Conservation (phyloP, 2,329 filamentous ascomycete genomes). For the Trichoderma aggressivum region DNA sequence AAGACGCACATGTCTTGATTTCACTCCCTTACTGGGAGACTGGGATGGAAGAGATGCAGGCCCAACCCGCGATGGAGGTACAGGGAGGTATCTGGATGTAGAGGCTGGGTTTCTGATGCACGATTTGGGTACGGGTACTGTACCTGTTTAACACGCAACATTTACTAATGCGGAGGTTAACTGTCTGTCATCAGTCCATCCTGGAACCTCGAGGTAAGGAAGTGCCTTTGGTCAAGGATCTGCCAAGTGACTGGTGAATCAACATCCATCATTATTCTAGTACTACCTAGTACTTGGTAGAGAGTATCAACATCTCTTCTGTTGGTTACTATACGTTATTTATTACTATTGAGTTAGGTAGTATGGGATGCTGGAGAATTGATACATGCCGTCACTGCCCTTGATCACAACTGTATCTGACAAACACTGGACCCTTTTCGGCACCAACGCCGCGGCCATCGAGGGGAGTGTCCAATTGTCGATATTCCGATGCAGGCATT, state of each 20-base stretch:
- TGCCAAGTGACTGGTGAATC: too few species aligned
- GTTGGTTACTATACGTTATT: not conserved
- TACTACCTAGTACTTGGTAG: not conserved
- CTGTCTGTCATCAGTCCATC: not conserved
- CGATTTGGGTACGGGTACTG: not conserved
- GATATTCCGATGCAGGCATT: not conserved
- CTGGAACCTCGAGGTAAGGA: too few species aligned
- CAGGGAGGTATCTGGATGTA: not conserved
- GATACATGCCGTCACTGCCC: too few species aligned
- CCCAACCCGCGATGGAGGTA: not conserved
- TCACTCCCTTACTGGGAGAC: not conserved
- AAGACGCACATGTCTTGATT: not conserved
- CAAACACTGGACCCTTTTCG: too few species aligned
- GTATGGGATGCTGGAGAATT: too few species aligned
- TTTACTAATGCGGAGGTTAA: not conserved
- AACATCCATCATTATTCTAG: too few species aligned
- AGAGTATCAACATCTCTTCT: not conserved
- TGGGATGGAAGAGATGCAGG: not conserved
- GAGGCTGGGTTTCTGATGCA: not conserved
- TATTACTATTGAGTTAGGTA: too few species aligned
- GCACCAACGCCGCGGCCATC: not conserved
- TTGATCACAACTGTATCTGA: not conserved
- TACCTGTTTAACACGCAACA: not conserved
- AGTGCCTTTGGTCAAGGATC: too few species aligned
- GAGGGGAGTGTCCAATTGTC: not conserved